phyloP scores from a whole-genome alignment of 176 grass and related monocot species.

The Triticum dicoccoides region DNA sequence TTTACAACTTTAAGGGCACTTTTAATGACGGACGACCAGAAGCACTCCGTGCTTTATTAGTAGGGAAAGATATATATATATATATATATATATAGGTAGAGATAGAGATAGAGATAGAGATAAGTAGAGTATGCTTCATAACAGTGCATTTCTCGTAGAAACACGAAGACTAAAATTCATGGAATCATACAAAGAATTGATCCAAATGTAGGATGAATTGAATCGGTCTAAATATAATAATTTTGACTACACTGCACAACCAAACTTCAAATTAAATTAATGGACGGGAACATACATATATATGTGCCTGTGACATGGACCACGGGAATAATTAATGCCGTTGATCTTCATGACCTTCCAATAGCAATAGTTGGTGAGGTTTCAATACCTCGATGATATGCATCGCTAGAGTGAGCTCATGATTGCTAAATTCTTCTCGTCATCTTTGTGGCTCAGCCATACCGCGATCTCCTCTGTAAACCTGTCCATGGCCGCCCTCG shows the following conservation, averaged over 20 bases:
- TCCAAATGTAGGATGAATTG: not conserved
- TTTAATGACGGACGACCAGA: no score
- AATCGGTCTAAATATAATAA: not conserved
- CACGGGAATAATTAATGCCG: not conserved
- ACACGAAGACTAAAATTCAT: not conserved
- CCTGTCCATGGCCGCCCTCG: slow-evolving; percentile 1
- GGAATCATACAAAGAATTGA: not conserved
- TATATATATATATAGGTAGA: no score
- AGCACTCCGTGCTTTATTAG: no score
- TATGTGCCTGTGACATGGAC: not conserved
- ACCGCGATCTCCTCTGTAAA: slow-evolving; percentile 30
- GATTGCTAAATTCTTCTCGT: slow-evolving; percentile 22
- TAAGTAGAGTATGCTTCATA: not conserved
- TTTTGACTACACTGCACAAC: not conserved
- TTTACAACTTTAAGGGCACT: no score
- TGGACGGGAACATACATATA: not conserved
- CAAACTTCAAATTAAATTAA: not conserved
- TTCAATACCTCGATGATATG: not conserved
- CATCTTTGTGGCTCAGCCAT: slow-evolving; percentile 16
- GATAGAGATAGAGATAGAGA: no score
- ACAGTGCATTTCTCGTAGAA: not conserved
- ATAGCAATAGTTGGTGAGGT: not conserved
- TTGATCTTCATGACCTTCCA: not conserved
- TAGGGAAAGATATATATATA: no score
- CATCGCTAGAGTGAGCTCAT: slow-evolving; percentile 30